Evolutionary conservation across 2,329 filamentous ascomycete genomes (phyloP), one percentile per base, ranked within the genome.

Genomic region (Esteya vermicola): DNA sequence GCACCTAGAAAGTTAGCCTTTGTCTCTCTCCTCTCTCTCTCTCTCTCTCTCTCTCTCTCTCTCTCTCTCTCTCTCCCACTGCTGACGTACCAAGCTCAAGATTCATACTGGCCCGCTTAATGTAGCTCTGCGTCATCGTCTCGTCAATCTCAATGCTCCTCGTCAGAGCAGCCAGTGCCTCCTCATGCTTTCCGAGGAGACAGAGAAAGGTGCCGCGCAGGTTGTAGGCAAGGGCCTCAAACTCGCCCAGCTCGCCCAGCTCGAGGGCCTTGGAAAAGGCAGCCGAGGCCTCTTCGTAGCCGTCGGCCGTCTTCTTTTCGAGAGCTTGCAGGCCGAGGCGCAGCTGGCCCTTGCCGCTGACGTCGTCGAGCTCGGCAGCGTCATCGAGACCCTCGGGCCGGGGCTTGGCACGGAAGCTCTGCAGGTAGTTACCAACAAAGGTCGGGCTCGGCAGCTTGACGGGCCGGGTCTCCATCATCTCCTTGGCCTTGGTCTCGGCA

Each of bases 21-120:
- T n/a, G n/a, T n/a, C n/a, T n/a, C n/a, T n/a, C n/a, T n/a, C n/a
- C n/a, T n/a, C n/a, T n/a, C n/a, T n/a, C n/a, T n/a, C n/a, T n/a
- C n/a, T n/a, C n/a, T n/a, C n/a, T n/a, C n/a, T n/a, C n/a, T n/a
- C n/a, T n/a, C n/a, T n/a, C n/a, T n/a, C n/a, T n/a, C n/a, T n/a
- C n/a, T n/a, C n/a, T n/a, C n/a, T n/a, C n/a, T n/a, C n/a, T n/a
- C n/a, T n/a, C n/a, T n/a, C n/a, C n/a, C n/a, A n/a, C n/a, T n/a
- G n/a, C n/a, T n/a, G n/a, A 56, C 73, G 52, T 68, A 81, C 82
- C 88, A 45, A 91, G 78, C 64, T 98, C 91, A 30, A 98, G 71
- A 59, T 93, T 85, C 81, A 98, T 93, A 70, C 88, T 96, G 41
- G 91, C 91, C 44, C 91, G 82, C 72, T 98, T 98, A 66, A 98